phyloP scores from a whole-genome alignment of 345 rosid species.

The Isatis tinctoria region DNA sequence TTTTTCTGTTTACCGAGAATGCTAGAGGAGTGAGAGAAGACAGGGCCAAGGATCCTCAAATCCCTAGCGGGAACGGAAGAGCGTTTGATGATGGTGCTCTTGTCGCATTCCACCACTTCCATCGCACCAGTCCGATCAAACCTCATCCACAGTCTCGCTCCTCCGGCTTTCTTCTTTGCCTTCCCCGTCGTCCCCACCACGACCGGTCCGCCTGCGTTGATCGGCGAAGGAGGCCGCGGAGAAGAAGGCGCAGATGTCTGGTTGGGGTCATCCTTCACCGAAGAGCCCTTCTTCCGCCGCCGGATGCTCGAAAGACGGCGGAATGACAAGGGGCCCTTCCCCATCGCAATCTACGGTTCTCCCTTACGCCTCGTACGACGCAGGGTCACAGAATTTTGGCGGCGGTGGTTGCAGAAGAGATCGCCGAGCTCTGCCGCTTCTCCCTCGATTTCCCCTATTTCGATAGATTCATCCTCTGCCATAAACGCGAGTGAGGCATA shows the following conservation, averaged over 20 bases:
- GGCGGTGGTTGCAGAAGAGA: slow-evolving; percentile 4
- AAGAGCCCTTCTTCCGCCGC: slow-evolving; percentile 35
- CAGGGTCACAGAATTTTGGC: background rate
- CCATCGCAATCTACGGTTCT: slow-evolving; percentile 34
- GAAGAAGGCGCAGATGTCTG: slow-evolving; percentile 22
- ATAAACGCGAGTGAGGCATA: background rate
- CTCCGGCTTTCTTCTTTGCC: slow-evolving; percentile 85
- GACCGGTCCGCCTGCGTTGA: slow-evolving; percentile 18
- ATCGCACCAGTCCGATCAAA: slow-evolving; percentile 71
- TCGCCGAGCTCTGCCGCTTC: slow-evolving; percentile 4
- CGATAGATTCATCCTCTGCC: background rate
- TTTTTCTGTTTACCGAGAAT: slow-evolving; percentile 40
- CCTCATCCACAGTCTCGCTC: slow-evolving; percentile 92
- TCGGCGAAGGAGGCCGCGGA: slow-evolving; percentile 19
- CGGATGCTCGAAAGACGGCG: slow-evolving; percentile 46
- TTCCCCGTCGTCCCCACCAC: slow-evolving; percentile 36
- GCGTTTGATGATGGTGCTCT: slow-evolving; percentile 66
- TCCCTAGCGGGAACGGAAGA: slow-evolving; percentile 86
- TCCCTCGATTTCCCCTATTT: background rate
- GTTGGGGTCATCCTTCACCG: slow-evolving; percentile 16
- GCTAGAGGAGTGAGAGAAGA: slow-evolving; percentile 82
- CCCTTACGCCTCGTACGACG: background rate
- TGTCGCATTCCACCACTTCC: slow-evolving; percentile 82
- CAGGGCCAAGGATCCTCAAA: slow-evolving; percentile 89
- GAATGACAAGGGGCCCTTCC: slow-evolving; percentile 43